Evolutionary conservation across 2,329 filamentous ascomycete species (phyloP).

Genomic region (Myriangium duriaei): DNA sequence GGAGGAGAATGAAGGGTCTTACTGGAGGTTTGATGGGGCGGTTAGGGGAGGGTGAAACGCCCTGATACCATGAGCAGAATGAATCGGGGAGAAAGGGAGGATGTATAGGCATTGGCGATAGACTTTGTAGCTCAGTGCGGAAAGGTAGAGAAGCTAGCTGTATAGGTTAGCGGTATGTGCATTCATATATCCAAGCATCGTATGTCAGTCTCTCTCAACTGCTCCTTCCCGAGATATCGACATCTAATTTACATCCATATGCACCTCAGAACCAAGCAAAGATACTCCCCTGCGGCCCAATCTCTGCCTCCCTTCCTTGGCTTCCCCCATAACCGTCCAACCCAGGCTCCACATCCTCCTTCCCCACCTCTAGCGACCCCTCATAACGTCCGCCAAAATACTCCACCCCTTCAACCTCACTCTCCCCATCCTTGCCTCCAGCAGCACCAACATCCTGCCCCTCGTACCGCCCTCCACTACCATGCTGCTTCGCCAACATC

Average conservation of each 20-base stretch:
- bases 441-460: conserved; percentile 11
- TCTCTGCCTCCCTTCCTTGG: conserved; percentile 22
- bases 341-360: conserved; percentile 19
- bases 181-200: no score
- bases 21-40: conserved; percentile 28
- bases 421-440: conserved; percentile 8
- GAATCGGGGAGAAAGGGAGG: no score
- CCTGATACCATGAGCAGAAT: no score
- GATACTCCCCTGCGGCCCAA: no score
- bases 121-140: no score
- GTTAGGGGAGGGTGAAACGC: conserved; percentile 9
- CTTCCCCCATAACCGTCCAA: conserved; percentile 14
- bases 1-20: conserved; percentile 35
- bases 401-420: conserved; percentile 13
- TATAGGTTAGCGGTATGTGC: no score
- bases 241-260: no score
- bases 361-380: conserved; percentile 15
- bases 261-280: no score
- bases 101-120: no score
- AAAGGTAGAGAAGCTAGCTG: no score
- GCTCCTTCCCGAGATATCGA: no score
- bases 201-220: no score
- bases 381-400: conserved; percentile 21
- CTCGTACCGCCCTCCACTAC: conserved; percentile 3
- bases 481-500: conserved; percentile 6